Evolutionary conservation across 1,284 basidiomycete genomes (phyloP), one percentile per base, ranked within the genome.

Genomic region (Tilletiopsis washingtonensis): DNA sequence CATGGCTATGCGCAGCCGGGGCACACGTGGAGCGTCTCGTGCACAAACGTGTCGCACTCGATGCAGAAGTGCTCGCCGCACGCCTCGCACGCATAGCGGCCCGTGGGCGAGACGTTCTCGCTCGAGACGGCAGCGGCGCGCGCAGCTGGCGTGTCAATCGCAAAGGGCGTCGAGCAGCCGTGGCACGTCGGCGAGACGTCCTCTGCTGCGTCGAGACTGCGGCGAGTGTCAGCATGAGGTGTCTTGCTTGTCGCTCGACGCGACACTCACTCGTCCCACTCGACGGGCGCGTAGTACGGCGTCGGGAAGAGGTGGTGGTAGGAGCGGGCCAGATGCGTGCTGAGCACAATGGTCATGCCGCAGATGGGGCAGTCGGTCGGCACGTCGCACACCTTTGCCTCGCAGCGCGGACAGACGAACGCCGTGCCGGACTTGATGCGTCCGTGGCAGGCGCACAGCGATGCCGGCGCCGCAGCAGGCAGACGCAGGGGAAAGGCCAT

Each of bases 311-410:
- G 74, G 71, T 93, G 91, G 66, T 91, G 87, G 74, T 93, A 94
- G 68, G 90, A 94, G 59, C 93, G 79, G 20, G 93, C 93, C 42
- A 99, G 79, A 77, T 98, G 94, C 5, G 94, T 93, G 49, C 88
- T 89, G 76, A 88, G 91, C 57, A 99, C 93, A 57, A 98, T 88
- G 82, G 97, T 96, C 59, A 99, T 78, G 2, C 90, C 89, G 69
- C 93, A 98, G 25, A 97, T 85, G 65, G 93, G 87, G 71, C 93
- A 99, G 72, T 98, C 94, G 5, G 93, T 98, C 34, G 93, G 93
- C 2, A 97, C 90, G 67, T 98, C 91, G 78, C 93, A 99, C 32
- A 97, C 80, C 77, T 93, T 90, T 46, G 85, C 82, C 37, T 83
- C 80, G 71, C 93, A 99, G 23, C 93, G 81, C 3, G 93, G 94